Percentiles rank a stretch among this genome's conserved stretches.
Conservation (phyloP, 176 grass and related monocot species). For the Ananas comosus region DNA sequence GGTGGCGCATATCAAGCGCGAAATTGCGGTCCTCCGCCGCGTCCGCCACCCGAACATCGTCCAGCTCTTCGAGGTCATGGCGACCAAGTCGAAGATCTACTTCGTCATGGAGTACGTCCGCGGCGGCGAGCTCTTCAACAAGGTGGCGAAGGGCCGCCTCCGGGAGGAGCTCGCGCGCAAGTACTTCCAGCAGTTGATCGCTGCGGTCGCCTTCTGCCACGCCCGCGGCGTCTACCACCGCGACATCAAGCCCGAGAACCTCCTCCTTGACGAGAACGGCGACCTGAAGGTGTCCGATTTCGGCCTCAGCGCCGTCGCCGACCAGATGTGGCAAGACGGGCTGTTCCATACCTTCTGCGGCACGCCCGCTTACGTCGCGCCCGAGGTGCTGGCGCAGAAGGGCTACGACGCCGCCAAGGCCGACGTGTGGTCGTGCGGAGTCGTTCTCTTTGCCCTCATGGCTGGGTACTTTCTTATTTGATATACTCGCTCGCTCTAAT, state of each 20-base stretch:
- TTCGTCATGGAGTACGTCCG: slow-evolving; percentile 65
- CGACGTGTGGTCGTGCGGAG: slow-evolving; percentile 49
- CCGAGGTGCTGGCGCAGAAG: slow-evolving; percentile 31
- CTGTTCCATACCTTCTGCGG: slow-evolving; percentile 51
- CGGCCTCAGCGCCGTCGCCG: slow-evolving; percentile 42
- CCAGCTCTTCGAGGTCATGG: slow-evolving; percentile 52
- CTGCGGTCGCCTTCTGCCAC: slow-evolving; percentile 49
- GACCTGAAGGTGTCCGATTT: slow-evolving; percentile 64
- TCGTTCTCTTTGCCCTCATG: slow-evolving; percentile 46
- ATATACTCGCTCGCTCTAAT: not conserved
- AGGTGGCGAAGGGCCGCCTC: slow-evolving; percentile 22
- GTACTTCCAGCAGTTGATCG: slow-evolving; percentile 54
- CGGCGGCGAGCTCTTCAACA: slow-evolving; percentile 38
- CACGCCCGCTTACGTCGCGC: slow-evolving; percentile 33
- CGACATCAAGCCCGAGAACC: slow-evolving; percentile 68
- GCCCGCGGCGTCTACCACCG: slow-evolving; percentile 59
- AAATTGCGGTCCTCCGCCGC: slow-evolving; percentile 42
- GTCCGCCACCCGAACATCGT: slow-evolving; percentile 55
- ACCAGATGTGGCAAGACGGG: slow-evolving; percentile 31
- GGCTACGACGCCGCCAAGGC: slow-evolving; percentile 46
- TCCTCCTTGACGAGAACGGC: slow-evolving; percentile 48
- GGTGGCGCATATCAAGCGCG: slow-evolving; percentile 34
- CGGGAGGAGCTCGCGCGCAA: slow-evolving; percentile 36
- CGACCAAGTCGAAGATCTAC: slow-evolving; percentile 42
- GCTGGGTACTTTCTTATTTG: slow-evolving; percentile 1